Evolutionary conservation across 352 stramenopile genomes (phyloP).

Genomic region (Phytophthora melonis): DNA sequence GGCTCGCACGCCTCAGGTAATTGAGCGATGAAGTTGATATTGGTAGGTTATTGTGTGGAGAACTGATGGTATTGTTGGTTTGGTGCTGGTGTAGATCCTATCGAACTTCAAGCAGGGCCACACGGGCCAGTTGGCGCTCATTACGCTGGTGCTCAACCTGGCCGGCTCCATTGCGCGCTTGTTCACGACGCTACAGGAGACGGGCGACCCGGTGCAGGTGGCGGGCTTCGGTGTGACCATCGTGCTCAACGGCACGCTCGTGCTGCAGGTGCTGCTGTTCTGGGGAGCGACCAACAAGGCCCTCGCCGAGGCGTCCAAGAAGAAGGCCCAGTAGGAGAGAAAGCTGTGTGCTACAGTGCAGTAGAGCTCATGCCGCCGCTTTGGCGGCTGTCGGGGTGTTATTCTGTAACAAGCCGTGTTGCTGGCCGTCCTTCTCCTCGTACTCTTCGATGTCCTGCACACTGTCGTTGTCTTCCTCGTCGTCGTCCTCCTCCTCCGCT

Average conservation of each 20-base stretch:
- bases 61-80: conserved; percentile 14
- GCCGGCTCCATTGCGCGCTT: conserved; percentile 81
- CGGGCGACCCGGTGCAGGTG: conserved; percentile 77
- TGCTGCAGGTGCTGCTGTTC: conserved; percentile 85
- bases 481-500: conserved; percentile 37
- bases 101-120: conserved; percentile 92
- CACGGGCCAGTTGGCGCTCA: conserved; percentile 88
- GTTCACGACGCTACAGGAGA: conserved; percentile 91
- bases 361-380: conserved; percentile 29
- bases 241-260: conserved; percentile 79
- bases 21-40: neutral
- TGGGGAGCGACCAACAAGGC: conserved; percentile 85
- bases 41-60: neutral
- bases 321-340: conserved; percentile 67
- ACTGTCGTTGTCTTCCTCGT: conserved; percentile 45
- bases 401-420: conserved; percentile 39
- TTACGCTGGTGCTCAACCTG: conserved; percentile 89
- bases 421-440: conserved; percentile 42
- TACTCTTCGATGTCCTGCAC: conserved; percentile 25
- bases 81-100: conserved; percentile 81
- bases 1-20: conserved; percentile 83
- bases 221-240: conserved; percentile 77
- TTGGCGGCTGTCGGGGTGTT: conserved; percentile 25
- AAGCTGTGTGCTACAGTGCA: neutral
- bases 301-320: conserved; percentile 64